These are phyloP conservation scores for Cymbopogon flexuosus DNA, from an alignment of 202 grass and related monocot species.

Conservation along the genomic window DNA sequence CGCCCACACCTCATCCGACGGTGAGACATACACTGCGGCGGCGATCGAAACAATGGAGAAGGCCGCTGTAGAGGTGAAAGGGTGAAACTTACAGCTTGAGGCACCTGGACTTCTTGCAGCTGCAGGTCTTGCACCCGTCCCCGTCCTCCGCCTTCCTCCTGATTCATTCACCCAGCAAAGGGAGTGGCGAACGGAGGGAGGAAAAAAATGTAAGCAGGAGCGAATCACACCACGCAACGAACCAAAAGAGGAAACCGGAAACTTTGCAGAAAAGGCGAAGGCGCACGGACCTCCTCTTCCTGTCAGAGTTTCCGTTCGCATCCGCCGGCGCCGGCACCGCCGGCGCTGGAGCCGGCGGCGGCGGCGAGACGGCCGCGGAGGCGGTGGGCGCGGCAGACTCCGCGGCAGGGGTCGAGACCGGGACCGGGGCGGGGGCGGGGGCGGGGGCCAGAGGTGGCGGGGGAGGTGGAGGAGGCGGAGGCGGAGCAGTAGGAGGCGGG, in stretches of 20 bases:
- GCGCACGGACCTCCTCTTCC: constrained; percentile 47
- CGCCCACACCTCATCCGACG: too few relatives aligned
- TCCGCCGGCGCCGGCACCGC: constrained; percentile 1
- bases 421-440: not conserved
- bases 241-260: constrained; percentile 34
- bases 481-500: not conserved
- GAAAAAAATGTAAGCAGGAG: not conserved
- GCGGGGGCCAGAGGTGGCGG: not conserved
- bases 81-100: constrained; percentile 38
- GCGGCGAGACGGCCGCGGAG: not conserved
- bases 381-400: not conserved
- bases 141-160: constrained; percentile 45
- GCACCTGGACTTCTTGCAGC: constrained; percentile 58
- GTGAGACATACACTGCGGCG: not conserved
- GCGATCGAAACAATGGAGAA: not conserved
- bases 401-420: not conserved
- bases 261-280: constrained; percentile 23
- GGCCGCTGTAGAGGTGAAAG: not conserved
- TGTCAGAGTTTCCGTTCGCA: constrained; percentile 43
- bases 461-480: not conserved
- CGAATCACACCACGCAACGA: constrained; percentile 26
- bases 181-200: not conserved
- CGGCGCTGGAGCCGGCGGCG: not conserved
- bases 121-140: constrained; percentile 39
- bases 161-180: not conserved